phyloP scores from a whole-genome alignment of 176 grass and related monocot species.

The Carex kokanica region DNA sequence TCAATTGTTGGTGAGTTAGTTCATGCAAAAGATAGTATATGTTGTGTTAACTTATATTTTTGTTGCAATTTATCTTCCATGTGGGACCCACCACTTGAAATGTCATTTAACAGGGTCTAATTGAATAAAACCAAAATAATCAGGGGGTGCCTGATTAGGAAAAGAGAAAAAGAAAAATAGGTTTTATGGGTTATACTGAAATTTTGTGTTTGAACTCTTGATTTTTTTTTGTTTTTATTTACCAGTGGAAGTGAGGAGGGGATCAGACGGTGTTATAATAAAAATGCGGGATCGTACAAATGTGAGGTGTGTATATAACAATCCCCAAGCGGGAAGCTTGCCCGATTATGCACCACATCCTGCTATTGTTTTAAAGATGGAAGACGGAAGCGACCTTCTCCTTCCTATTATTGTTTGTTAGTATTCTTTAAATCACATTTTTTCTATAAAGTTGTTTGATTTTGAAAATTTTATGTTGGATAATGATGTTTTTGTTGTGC shows the following conservation, averaged over 20 bases:
- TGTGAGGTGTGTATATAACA: slow-evolving; percentile 69
- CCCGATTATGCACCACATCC: slow-evolving; percentile 79
- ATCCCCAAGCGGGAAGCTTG: slow-evolving; percentile 63
- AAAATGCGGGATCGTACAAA: slow-evolving; percentile 83
- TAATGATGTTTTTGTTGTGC: background rate
- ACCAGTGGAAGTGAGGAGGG: slow-evolving; percentile 83
- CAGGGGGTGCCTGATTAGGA: background rate
- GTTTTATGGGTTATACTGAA: background rate
- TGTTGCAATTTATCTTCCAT: background rate
- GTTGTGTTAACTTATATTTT: background rate
- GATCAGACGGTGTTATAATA: slow-evolving; percentile 79
- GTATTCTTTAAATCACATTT: slow-evolving; percentile 29
- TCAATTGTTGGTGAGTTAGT: background rate
- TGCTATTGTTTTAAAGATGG: slow-evolving; percentile 85
- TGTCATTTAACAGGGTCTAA: background rate
- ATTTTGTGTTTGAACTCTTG: background rate
- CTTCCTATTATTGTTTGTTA: slow-evolving; percentile 97
- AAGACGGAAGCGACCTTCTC: slow-evolving; percentile 87
- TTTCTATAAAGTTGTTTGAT: background rate
- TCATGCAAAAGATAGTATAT: background rate
- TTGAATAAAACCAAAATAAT: background rate
- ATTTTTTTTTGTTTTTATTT: slow-evolving; percentile 20
- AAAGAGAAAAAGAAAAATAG: background rate
- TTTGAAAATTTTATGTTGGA: background rate
- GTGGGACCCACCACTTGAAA: background rate